Evolutionary conservation across 306 rosid genomes (phyloP), one percentile per base, ranked within the genome.

Genomic region (Medicago arabica): DNA sequence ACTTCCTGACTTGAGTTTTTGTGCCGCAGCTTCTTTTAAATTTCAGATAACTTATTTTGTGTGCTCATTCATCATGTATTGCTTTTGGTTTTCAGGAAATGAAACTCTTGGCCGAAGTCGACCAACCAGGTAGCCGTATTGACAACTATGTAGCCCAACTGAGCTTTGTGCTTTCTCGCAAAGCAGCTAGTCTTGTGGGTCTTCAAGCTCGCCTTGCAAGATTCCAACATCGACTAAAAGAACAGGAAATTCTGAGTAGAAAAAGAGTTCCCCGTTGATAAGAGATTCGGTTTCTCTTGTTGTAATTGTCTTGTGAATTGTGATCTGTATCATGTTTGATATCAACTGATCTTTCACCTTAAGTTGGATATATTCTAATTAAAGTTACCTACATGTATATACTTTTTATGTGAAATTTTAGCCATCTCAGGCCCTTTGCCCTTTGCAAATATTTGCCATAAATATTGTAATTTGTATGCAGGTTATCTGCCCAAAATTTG

Each of bases 151-250:
- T 96, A 71, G 82, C 90, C 21, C 98, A 96, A 86, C 80, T 96
- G 93, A 92, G 89, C 81, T 96, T 88, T 60, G 96, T 92, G 71
- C 98, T 96, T 38, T 96, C 99, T 31, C 98, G 99, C 65, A 96
- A 96, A 84, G 99, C 92, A 8, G 98, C 98, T 5, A 86, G 98
- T 82, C 87, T 96, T 28, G 98, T 96, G 34, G 89, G 99, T 81
- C 99, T 96, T 51, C 99, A 96, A 85, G 91, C 99, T 59, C 99
- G 99, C 63, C 99, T 96, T 7, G 92, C 98, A 72, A 88, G 99
- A 86, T 96, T 96, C 67, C 99, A 96, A 83, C 99, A 96, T 79
- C 83, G 93, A 69, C 90, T 96, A 14, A 96, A 96, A 81, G 99
- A 96, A 74, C 96, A 96, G 69, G 99, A 96, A 72, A 90, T 96